Conservation (phyloP, 129 eudicot species). For the Flaveria ramosissima region DNA sequence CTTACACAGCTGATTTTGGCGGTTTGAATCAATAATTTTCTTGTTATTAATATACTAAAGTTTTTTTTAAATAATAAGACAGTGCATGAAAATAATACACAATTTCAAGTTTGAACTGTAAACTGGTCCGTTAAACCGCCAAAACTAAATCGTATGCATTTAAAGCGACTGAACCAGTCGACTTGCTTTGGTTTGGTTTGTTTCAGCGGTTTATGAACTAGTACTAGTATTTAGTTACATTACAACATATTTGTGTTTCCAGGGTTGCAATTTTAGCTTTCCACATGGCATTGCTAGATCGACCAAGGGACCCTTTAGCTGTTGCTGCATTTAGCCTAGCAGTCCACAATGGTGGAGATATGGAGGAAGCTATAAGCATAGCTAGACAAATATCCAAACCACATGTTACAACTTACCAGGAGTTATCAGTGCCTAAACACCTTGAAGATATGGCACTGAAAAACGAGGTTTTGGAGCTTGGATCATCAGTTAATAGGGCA, state of each 20-base stretch:
- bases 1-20: background rate
- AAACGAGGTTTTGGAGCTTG: slow-evolving; percentile 59
- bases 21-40: background rate
- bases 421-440: slow-evolving; percentile 53
- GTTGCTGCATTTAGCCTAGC: slow-evolving; percentile 79
- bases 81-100: background rate
- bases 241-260: slow-evolving; percentile 27
- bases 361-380: slow-evolving; percentile 67
- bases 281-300: slow-evolving; percentile 66
- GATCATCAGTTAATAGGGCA: slow-evolving; percentile 51
- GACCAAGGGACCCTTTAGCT: slow-evolving; percentile 70
- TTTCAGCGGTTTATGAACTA: background rate
- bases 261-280: slow-evolving; percentile 84
- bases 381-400: slow-evolving; percentile 50
- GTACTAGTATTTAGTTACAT: background rate
- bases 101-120: background rate
- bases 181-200: background rate
- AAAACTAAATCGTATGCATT: background rate
- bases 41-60: background rate
- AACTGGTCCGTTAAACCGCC: background rate
- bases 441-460: slow-evolving; percentile 39
- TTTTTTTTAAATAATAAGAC: background rate
- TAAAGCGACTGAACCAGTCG: background rate
- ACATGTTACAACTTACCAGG: slow-evolving; percentile 46
- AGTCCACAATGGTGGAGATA: slow-evolving; percentile 82